Conservation (phyloP, 495 filamentous ascomycete species). For the Elasticomyces elasticus region DNA sequence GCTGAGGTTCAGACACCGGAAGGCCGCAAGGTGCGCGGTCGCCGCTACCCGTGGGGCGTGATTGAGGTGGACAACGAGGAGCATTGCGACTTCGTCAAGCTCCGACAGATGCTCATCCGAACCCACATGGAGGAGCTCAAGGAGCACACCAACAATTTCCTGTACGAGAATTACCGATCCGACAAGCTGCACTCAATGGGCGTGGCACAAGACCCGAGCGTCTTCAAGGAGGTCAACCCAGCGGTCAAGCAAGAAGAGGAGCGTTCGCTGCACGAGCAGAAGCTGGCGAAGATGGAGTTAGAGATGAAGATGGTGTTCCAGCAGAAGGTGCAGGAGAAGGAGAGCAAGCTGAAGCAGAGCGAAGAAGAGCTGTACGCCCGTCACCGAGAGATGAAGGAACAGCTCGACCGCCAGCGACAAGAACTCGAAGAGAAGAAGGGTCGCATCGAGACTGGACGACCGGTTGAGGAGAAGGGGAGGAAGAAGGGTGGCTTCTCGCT, state of each 20-base stretch:
- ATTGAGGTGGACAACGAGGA: conserved; percentile 99
- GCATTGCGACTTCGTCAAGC: conserved; percentile 99
- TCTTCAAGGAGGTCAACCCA: conserved; percentile 99
- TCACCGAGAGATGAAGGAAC: conserved; percentile 99
- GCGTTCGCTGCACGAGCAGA: conserved; percentile 94
- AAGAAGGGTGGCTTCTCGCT: conserved; percentile 97
- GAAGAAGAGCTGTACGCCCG: conserved; percentile 97
- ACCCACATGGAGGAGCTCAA: conserved; percentile 99
- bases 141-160: conserved; percentile 97
- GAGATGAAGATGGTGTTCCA: conserved; percentile 99
- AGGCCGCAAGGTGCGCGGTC: conserved; percentile 90
- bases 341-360: conserved; percentile 97
- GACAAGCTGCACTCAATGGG: conserved; percentile 98
- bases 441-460: conserved; percentile 84
- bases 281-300: conserved; percentile 98
- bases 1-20: conserved; percentile 81
- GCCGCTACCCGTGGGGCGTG: conserved; percentile 94
- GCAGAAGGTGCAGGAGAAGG: conserved; percentile 98
- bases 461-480: conserved; percentile 86
- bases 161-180: conserved; percentile 99
- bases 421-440: conserved; percentile 97
- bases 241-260: conserved; percentile 99
- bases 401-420: conserved; percentile 83
- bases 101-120: conserved; percentile 98
- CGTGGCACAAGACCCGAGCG: conserved; percentile 92